Conservation (phyloP, 2,329 filamentous ascomycete genomes). For the Akanthomyces dipterigenus region DNA sequence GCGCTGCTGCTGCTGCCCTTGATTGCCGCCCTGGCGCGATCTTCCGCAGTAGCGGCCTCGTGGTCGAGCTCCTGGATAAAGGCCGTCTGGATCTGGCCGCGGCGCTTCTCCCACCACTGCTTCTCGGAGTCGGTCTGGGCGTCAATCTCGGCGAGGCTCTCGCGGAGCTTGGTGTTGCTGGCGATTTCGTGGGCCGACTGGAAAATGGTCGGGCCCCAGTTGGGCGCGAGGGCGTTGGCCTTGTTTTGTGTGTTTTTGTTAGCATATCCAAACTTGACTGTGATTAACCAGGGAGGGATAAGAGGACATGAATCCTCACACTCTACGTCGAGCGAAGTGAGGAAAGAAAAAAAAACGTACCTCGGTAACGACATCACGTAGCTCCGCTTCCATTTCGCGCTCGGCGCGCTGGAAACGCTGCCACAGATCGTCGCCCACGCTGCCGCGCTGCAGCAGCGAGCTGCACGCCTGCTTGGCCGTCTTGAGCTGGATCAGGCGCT, state of each 20-base stretch:
- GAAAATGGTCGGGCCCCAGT: conserved; percentile 94
- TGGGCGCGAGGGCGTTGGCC: conserved; percentile 83
- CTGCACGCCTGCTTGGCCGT: conserved; percentile 83
- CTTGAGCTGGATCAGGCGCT: conserved; percentile 81
- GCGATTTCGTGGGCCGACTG: conserved; percentile 96
- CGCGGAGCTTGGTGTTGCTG: conserved; percentile 71
- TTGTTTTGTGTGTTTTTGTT: conserved; percentile 28
- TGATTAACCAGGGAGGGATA: too few relatives aligned
- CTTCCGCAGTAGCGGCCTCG: background rate
- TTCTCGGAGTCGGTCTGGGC: conserved; percentile 66
- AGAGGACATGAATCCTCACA: background rate
- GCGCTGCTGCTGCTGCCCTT: conserved; percentile 17
- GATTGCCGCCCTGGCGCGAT: conserved; percentile 31
- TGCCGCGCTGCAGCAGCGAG: conserved; percentile 77
- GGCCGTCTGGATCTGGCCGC: conserved; percentile 62
- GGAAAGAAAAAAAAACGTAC: conserved; percentile 38
- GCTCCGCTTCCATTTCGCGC: conserved; percentile 95
- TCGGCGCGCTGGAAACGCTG: conserved; percentile 86
- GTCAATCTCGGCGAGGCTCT: conserved; percentile 69
- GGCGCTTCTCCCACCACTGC: conserved; percentile 87
- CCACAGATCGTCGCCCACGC: conserved; percentile 93
- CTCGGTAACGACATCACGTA: conserved; percentile 90
- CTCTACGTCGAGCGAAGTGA: conserved; percentile 1
- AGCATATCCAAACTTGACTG: background rate
- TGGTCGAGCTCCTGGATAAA: conserved; percentile 82